Evolutionary conservation across 1,284 basidiomycete genomes (phyloP).

Genomic region (Tylopilus sp.): DNA sequence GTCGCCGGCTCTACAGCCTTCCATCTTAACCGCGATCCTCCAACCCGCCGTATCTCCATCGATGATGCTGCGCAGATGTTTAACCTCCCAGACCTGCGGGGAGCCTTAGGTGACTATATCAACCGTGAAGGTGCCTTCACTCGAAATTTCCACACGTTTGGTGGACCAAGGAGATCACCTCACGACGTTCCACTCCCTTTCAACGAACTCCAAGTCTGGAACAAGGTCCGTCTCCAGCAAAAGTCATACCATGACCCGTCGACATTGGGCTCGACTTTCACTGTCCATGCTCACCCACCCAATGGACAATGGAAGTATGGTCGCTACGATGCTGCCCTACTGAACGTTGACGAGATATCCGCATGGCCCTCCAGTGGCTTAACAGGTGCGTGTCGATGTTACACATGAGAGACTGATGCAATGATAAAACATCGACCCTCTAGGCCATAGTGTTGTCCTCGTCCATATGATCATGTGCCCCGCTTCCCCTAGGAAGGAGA

Average conservation of each 20-base stretch:
- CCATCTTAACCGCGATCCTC: constrained; percentile 33
- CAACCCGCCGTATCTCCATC: constrained; percentile 23
- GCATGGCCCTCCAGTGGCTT: constrained; percentile 41
- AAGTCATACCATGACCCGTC: constrained; percentile 3
- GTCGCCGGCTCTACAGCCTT: constrained; percentile 30
- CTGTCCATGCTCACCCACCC: constrained; percentile 18
- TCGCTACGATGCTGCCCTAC: constrained; percentile 34
- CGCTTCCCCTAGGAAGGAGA: constrained; percentile 2
- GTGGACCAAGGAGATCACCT: neutral
- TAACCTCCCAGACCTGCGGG: constrained; percentile 38
- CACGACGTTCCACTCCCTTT: constrained; percentile 10
- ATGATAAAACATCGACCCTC: constrained; percentile 11
- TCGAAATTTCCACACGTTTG: constrained; percentile 2
- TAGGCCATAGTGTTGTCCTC: constrained; percentile 39
- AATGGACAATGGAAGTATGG: constrained; percentile 6
- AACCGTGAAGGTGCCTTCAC: constrained; percentile 13
- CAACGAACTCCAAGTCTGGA: constrained; percentile 12
- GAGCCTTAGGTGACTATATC: constrained; percentile 39
- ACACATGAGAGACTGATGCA: neutral
- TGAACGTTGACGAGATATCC: constrained; percentile 26
- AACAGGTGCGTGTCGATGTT: constrained; percentile 24
- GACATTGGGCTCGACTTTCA: neutral
- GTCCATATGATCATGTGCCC: constrained; percentile 40
- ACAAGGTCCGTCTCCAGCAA: constrained; percentile 18
- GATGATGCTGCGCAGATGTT: constrained; percentile 33